phyloP scores from a whole-genome alignment of 2,329 filamentous ascomycete species.

The Teratosphaeria zuluensis region DNA sequence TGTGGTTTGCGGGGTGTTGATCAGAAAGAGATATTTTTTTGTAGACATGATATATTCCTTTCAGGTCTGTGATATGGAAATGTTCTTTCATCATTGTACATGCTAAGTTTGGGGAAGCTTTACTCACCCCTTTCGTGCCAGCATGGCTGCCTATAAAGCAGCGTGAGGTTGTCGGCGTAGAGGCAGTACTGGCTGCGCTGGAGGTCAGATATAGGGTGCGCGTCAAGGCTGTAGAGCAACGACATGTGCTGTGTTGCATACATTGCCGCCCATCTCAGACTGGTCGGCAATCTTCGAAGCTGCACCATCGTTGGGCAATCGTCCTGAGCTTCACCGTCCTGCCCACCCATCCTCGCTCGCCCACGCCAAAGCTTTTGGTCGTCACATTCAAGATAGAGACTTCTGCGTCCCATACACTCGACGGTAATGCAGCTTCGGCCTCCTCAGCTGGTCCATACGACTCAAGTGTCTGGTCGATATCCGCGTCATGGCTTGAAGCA shows the following conservation, averaged over 20 bases:
- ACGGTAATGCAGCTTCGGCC: background rate
- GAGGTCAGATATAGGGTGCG: no score
- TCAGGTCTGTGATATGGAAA: conserved; percentile 22
- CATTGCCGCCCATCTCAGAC: background rate
- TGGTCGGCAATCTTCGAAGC: conserved; percentile 14
- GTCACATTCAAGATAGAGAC: conserved; percentile 40
- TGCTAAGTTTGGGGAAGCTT: background rate
- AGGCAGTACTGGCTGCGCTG: no score
- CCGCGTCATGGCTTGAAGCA: background rate
- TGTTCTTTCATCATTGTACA: background rate
- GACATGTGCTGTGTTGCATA: background rate
- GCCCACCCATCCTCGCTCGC: conserved; percentile 37
- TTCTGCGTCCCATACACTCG: conserved; percentile 34
- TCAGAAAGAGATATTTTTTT: background rate
- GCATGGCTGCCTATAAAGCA: no score
- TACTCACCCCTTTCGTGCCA: background rate
- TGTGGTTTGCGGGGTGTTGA: background rate
- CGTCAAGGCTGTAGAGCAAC: no score
- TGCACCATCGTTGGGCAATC: conserved; percentile 38
- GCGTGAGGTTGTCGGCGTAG: no score
- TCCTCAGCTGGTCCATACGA: background rate
- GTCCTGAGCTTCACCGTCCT: conserved; percentile 34
- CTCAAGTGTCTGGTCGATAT: background rate
- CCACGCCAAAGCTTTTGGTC: conserved; percentile 29
- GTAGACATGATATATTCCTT: conserved; percentile 19